These are phyloP conservation scores for Begonia fuchsioides DNA, from an alignment of 306 rosid genomes.

Conservation along the genomic window DNA sequence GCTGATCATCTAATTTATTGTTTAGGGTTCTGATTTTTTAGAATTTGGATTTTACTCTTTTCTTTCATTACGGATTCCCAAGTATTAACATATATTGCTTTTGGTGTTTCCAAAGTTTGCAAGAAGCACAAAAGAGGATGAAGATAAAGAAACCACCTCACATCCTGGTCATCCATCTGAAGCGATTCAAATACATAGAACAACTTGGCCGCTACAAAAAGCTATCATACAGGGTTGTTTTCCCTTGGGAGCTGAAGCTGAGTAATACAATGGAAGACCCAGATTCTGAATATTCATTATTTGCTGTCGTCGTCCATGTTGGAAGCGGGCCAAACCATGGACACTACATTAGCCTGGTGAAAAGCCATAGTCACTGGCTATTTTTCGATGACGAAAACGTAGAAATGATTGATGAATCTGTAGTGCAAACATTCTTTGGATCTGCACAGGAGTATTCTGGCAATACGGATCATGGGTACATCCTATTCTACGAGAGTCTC, in stretches of 20 bases:
- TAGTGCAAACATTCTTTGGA: slow-evolving; percentile 99
- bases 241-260: slow-evolving; percentile 93
- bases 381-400: slow-evolving; percentile 97
- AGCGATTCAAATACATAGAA: slow-evolving; percentile 96
- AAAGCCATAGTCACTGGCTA: slow-evolving; percentile 95
- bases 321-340: slow-evolving; percentile 99
- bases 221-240: slow-evolving; percentile 88
- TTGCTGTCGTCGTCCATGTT: too few species aligned
- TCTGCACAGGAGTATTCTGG: slow-evolving; percentile 94
- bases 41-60: background rate
- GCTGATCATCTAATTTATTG: background rate
- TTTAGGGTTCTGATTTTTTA: background rate
- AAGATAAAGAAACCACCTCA: too few species aligned
- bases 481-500: too few species aligned
- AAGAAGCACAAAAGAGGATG: too few species aligned
- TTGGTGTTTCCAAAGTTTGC: too few species aligned
- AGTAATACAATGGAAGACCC: slow-evolving; percentile 87
- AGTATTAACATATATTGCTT: too few species aligned
- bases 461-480: slow-evolving; percentile 94
- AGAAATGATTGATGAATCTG: slow-evolving; percentile 97
- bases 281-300: slow-evolving; percentile 85
- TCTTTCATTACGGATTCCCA: background rate
- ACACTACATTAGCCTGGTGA: slow-evolving; percentile 82
- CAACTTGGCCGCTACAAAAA: slow-evolving; percentile 94
- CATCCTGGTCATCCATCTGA: slow-evolving; percentile 88